These are phyloP conservation scores for Atalantia buxifolia DNA, from an alignment of 345 rosid genomes.

Conservation along the genomic window DNA sequence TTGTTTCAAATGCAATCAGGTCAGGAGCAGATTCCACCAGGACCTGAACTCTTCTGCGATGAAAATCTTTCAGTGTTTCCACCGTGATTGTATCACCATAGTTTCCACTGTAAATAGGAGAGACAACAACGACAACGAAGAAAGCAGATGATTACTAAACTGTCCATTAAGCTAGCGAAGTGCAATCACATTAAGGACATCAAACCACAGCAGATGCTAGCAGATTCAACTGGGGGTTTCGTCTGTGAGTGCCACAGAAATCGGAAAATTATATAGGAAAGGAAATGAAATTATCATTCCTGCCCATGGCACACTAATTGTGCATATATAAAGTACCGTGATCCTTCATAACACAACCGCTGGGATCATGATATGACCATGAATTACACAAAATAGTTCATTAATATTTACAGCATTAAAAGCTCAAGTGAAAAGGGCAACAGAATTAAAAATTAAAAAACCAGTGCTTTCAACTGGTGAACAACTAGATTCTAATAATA, in stretches of 20 bases:
- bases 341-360: neutral
- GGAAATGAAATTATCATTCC: neutral
- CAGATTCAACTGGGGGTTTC: neutral
- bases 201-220: neutral
- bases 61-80: conserved; percentile 60
- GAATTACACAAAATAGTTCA: neutral
- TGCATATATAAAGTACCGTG: neutral
- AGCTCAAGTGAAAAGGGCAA: neutral
- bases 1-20: conserved; percentile 75
- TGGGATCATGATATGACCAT: neutral
- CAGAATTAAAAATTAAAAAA: neutral
- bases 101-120: conserved; percentile 43
- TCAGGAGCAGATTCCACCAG: conserved; percentile 71
- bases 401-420: neutral
- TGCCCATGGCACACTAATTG: neutral
- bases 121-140: neutral
- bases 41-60: conserved; percentile 67
- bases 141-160: conserved; percentile 3
- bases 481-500: neutral
- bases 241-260: neutral
- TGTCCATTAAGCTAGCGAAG: neutral
- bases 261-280: neutral
- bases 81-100: conserved; percentile 61
- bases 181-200: neutral
- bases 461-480: neutral